phyloP scores from a whole-genome alignment of 495 filamentous ascomycete species.

The Aspergillus panamensis region DNA sequence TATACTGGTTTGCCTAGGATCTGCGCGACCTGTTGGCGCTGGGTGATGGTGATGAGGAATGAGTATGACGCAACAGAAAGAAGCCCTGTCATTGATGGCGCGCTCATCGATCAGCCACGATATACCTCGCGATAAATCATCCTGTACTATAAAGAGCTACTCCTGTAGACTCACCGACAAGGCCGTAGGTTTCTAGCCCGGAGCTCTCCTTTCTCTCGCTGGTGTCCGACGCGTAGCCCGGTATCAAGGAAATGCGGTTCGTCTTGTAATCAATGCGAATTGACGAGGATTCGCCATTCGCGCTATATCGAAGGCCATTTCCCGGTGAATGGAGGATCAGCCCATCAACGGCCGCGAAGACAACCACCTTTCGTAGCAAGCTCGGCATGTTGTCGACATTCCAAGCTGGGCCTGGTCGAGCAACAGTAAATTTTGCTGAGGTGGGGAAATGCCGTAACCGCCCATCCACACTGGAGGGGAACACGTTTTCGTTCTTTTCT shows the following conservation, averaged over 20 bases:
- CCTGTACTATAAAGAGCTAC: no score
- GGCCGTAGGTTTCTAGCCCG: constrained; percentile 72
- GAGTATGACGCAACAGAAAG: constrained; percentile 68
- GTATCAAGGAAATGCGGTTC: constrained; percentile 49
- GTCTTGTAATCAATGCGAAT: constrained; percentile 75
- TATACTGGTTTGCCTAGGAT: constrained; percentile 80
- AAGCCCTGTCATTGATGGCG: constrained; percentile 50
- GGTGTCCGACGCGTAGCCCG: constrained; percentile 34
- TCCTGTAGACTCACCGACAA: constrained; percentile 63
- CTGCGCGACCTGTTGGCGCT: constrained; percentile 82
- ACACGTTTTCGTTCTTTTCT: background rate
- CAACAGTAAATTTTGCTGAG: constrained; percentile 11
- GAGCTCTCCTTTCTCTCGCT: constrained; percentile 30
- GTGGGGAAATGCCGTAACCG: constrained; percentile 1
- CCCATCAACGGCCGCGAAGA: constrained; percentile 83
- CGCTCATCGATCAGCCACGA: background rate
- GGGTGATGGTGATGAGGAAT: constrained; percentile 80
- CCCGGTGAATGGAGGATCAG: constrained; percentile 73
- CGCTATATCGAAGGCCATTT: constrained; percentile 43
- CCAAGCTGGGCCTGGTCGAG: background rate
- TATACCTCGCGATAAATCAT: background rate
- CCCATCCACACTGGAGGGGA: background rate
- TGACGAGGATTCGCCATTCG: constrained; percentile 40
- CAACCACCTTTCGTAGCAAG: constrained; percentile 71
- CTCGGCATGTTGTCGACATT: constrained; percentile 57